phyloP scores from a whole-genome alignment of 179 eudicot genomes.

The Beta macrorhiza region DNA sequence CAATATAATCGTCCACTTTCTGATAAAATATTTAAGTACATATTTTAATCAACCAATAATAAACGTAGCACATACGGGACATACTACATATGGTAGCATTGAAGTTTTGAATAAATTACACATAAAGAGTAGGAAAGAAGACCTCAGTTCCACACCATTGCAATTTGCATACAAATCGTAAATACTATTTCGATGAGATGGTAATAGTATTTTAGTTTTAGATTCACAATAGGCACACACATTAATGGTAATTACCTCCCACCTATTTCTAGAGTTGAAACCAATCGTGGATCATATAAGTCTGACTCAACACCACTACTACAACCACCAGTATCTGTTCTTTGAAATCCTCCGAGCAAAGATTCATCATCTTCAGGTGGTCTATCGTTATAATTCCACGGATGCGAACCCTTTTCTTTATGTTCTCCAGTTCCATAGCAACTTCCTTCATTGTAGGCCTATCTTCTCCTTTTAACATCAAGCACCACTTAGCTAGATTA shows the following conservation, averaged over 20 bases:
- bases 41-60: too few species aligned
- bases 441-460: slow-evolving; percentile 43
- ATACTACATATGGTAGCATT: too few species aligned
- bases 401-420: background rate
- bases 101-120: too few species aligned
- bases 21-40: too few species aligned
- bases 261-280: background rate
- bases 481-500: slow-evolving; percentile 22
- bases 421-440: slow-evolving; percentile 33
- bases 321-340: background rate
- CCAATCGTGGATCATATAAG: background rate
- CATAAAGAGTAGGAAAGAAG: too few species aligned
- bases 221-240: too few species aligned
- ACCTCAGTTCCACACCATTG: too few species aligned
- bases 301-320: background rate
- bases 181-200: too few species aligned
- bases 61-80: too few species aligned
- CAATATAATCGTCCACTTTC: too few species aligned
- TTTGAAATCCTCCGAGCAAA: background rate
- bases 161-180: too few species aligned
- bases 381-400: background rate
- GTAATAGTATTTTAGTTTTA: too few species aligned
- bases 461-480: slow-evolving; percentile 28
- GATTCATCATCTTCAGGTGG: background rate
- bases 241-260: background rate